Conservation (phyloP, 2,329 filamentous ascomycete species). For the Arthroderma sp. region DNA sequence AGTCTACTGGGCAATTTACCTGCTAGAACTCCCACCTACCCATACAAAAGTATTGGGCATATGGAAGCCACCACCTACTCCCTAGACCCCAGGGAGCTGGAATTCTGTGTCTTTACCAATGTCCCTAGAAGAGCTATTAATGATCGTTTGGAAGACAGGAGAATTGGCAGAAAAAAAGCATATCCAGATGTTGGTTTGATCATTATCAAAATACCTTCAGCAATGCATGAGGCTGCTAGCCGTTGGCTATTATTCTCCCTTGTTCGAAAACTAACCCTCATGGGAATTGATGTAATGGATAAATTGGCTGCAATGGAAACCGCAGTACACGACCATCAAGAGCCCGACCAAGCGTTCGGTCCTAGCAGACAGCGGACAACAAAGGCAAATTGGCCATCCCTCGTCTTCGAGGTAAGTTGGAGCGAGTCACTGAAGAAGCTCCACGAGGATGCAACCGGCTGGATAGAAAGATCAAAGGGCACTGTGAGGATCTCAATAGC, state of each 20-base stretch:
- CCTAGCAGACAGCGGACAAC: background rate
- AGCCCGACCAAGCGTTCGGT: constrained; percentile 1
- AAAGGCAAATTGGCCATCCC: constrained; percentile 3
- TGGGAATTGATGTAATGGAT: background rate
- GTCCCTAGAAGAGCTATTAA: background rate
- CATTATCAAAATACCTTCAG: background rate
- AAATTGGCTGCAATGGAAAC: background rate
- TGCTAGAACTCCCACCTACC: background rate
- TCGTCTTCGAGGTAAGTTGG: constrained; percentile 1
- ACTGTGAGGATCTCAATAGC: constrained; percentile 1
- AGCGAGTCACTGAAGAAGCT: background rate
- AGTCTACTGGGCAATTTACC: background rate
- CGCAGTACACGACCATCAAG: constrained; percentile 1
- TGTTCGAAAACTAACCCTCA: background rate
- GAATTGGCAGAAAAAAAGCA: background rate
- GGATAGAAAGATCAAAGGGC: constrained; percentile 1
- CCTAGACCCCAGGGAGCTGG: background rate
- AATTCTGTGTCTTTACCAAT: background rate
- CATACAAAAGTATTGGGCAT: background rate
- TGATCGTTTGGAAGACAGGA: background rate
- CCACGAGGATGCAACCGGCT: background rate
- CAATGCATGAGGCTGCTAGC: background rate
- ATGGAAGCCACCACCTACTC: background rate
- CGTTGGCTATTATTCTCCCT: background rate
- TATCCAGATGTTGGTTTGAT: background rate